Evolutionary conservation across 2,329 filamentous ascomycete species (phyloP), one percentile per base, ranked within the genome.

Genomic region (Domatiomyces catenatus): DNA sequence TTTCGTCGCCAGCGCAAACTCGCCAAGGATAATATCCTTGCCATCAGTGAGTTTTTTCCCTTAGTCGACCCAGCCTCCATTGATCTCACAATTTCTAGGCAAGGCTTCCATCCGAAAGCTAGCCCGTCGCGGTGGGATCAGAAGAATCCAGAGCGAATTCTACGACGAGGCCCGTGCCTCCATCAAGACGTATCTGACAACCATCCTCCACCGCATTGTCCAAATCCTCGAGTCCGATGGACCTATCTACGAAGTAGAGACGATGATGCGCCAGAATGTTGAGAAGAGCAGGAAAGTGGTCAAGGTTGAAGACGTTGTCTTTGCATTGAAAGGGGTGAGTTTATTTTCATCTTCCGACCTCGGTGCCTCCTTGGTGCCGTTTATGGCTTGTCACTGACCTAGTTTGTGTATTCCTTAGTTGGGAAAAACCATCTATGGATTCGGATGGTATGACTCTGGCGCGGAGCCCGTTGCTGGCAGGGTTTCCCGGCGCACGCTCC

Each of bases 111-210:
- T 39, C 2, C 7, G 32, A 2, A 39, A 39, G 5, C 64, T 68
- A 1, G 66, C 66, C 2, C 64, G 66, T 1, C 62, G 66, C 3
- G 66, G 63, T 0, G 66, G 66, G 0, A 56, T 68, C 0, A 45
- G 56, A 0, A 49, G 66, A 0, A 67, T 68, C 0, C 59, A 63
- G 5, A 47, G 22, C 0, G 57, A 56, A 0, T 61, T 67, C 1
- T 68, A 68, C 19, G 49, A 62, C 0, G 58, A 61, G 0, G 54
- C 60, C 2, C 56, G 65, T 0, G 3, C 48, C 0, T 61, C 60
- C 0, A 5, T 67, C 0, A 53, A 54, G 12, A 47, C 54, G 0
- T 53, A 60, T 0, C 45, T 68, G 0, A 43, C 48, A 10, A 15
- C 32, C 32, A 15, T 39, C 32, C 32, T 39, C 32, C 32, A 39